Conservation (phyloP, 352 stramenopile genomes). For the Peronospora destructor region DNA sequence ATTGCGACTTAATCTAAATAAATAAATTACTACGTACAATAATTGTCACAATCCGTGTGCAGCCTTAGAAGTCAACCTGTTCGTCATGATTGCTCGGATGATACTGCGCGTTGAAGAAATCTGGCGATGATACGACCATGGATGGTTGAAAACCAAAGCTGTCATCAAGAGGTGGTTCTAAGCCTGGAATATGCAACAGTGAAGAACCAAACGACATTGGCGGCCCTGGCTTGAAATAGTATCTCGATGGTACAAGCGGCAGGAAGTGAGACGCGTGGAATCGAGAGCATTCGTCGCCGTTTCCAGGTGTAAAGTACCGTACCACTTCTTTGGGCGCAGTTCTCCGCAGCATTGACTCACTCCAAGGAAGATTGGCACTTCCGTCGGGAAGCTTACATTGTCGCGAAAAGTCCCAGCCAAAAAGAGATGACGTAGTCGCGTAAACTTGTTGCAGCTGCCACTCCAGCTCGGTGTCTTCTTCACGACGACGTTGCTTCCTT, state of each 20-base stretch:
- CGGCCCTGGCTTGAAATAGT: slow-evolving; percentile 38
- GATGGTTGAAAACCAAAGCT: slow-evolving; percentile 14
- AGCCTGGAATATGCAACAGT: slow-evolving; percentile 9
- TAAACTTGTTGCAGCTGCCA: slow-evolving; percentile 75
- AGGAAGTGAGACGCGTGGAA: slow-evolving; percentile 23
- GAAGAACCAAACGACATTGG: slow-evolving; percentile 12
- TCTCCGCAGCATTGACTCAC: slow-evolving; percentile 47
- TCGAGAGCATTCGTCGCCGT: slow-evolving; percentile 21
- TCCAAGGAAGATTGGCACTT: slow-evolving; percentile 32
- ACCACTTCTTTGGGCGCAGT: slow-evolving; percentile 68
- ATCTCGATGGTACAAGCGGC: slow-evolving; percentile 28
- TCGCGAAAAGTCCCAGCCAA: slow-evolving; percentile 66
- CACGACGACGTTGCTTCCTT: slow-evolving; percentile 31
- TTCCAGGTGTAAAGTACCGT: slow-evolving; percentile 50
- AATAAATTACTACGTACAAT: background rate
- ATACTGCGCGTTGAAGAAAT: slow-evolving; percentile 25
- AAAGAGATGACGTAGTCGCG: slow-evolving; percentile 52
- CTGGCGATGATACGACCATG: slow-evolving; percentile 30
- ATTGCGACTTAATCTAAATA: slow-evolving; percentile 2
- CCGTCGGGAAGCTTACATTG: slow-evolving; percentile 40
- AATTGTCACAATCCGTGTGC: background rate
- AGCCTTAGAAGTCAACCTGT: slow-evolving; percentile 14
- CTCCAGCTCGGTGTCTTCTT: slow-evolving; percentile 51
- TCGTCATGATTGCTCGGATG: slow-evolving; percentile 13
- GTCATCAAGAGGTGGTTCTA: slow-evolving; percentile 7